Base-by-base conservation (phyloP, 495 filamentous ascomycete genomes). In the Bacidia gigantensis region DNA sequence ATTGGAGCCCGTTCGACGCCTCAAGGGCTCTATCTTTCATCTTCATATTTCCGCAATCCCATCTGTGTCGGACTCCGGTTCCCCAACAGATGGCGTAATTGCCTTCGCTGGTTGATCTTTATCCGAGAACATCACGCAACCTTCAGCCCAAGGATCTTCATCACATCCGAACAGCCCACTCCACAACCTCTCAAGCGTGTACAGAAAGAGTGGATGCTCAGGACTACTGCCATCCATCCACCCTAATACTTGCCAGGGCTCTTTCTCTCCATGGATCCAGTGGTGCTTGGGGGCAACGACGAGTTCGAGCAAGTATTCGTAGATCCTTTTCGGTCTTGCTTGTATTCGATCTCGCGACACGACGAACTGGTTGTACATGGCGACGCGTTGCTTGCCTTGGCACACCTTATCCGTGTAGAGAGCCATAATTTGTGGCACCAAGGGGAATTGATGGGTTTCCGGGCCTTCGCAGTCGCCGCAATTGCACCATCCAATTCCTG, bases 101-200 rank as follows among this genome's bases (percentile, higher is more conserved):
- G 41, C 12, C 20, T 44, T n/a, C 41, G 41, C 41, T 9, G 41
- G 41, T 9, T 17, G 14, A 44, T 44, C 41, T 17, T 22, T n/a
- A 18, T 44, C 41, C 41, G 20, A 18, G 17, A 44, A 44, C 41
- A 44, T 44, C 7, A 17, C 20, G 41, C 41, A 44, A 17, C 41
- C 41, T 22, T 44, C 17, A 9, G 41, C 41, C 41, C 41, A 44
- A 18, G 41, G 41, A 17, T 44, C 41, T 22, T 44, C 41, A 44
- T 44, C 26, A 42, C 52, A 54, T 3, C 35, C 46, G 23, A 54
- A 54, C 7, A 54, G 38, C 21, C 22, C 44, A 24, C 44, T 47
- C 52, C 52, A 54, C 21, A 49, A 18, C 52, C 52, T 54, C 32
- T 54, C 52, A 9, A 54, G 21, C 0, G 52, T 54, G 3, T 54